Conservation (phyloP, 2,329 filamentous ascomycete species). For the Aureobasidium pullulans region DNA sequence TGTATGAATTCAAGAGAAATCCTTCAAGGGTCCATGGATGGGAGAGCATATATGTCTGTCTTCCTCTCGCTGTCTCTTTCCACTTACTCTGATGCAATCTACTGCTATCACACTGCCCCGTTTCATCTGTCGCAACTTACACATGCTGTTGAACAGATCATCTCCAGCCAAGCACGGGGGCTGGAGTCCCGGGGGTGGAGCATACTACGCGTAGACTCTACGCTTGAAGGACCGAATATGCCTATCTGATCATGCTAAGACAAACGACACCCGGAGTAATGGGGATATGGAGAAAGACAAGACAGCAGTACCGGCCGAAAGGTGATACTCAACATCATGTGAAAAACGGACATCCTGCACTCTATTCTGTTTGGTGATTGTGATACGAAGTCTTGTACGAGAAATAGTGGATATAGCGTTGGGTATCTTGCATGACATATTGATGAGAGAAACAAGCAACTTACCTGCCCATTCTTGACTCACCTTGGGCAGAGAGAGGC, state of each 20-base stretch:
- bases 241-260: background rate
- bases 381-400: background rate
- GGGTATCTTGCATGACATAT: background rate
- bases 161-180: background rate
- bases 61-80: background rate
- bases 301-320: background rate
- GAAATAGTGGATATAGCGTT: background rate
- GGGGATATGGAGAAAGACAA: background rate
- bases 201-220: background rate
- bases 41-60: background rate
- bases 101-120: background rate
- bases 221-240: background rate
- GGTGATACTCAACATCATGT: background rate
- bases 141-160: background rate
- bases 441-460: background rate
- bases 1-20: background rate
- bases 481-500: background rate
- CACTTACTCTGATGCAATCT: background rate
- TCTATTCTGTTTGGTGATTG: background rate
- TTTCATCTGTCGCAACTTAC: background rate
- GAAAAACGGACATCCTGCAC: background rate
- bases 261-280: background rate
- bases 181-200: background rate
- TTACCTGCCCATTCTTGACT: background rate
- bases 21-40: background rate